Percentiles rank a stretch among this genome's conserved stretches.
Conservation (phyloP, 257 asterid genomes). For the Oldenlandia corymbosa region DNA sequence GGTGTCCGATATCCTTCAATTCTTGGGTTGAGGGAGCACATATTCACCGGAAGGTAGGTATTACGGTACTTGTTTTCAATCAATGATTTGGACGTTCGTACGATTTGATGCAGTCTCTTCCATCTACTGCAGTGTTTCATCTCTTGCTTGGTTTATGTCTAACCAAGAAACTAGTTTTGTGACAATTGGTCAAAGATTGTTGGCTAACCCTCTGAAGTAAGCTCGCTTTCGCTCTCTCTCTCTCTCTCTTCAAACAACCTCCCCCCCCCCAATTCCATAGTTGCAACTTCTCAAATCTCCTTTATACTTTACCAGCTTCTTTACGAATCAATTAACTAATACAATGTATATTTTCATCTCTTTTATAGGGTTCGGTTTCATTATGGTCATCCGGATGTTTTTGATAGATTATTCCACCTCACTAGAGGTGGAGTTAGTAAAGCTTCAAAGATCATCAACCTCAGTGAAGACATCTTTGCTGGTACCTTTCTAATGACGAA, state of each 20-base stretch:
- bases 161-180: conserved; percentile 98
- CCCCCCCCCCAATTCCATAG: no score
- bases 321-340: background rate
- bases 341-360: conserved; percentile 9
- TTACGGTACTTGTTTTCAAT: conserved; percentile 15
- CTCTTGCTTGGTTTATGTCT: conserved; percentile 99
- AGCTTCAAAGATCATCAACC: conserved; percentile 87
- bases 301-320: background rate
- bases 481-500: conserved; percentile 35
- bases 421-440: conserved; percentile 98
- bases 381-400: conserved; percentile 98
- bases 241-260: no score
- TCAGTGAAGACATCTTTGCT: conserved; percentile 96
- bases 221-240: conserved; percentile 28
- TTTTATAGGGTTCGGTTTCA: conserved; percentile 89
- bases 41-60: conserved; percentile 91
- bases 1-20: conserved; percentile 84
- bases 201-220: conserved; percentile 96
- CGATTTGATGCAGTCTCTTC: conserved; percentile 3
- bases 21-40: conserved; percentile 96
- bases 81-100: background rate
- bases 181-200: conserved; percentile 89
- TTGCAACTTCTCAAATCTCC: background rate
- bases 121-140: conserved; percentile 86
- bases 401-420: conserved; percentile 93